Base-by-base conservation (phyloP, 2,329 filamentous ascomycete genomes). In the Ophiobolus disseminans region DNA sequence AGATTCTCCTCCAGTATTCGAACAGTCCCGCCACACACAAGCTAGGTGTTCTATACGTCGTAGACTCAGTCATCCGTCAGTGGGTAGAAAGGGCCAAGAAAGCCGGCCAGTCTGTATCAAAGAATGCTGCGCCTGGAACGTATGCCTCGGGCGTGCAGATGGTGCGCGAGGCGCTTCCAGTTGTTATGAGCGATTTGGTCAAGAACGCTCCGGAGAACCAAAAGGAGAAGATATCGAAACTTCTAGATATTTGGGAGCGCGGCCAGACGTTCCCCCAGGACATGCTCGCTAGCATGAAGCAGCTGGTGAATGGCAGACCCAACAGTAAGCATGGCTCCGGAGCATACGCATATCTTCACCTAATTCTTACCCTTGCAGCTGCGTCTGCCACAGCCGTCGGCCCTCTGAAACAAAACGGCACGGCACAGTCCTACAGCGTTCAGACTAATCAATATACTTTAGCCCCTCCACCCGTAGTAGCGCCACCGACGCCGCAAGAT, bases 51-150 rank as follows among this genome's bases (percentile, higher is more conserved):
- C 87, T 99, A 79, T 99, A 99, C 87, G 92, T 97, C 79, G 90
- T 99, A 92, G 94, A 99, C 83, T 96, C 93, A 81, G 92, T 99
- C 84, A 93, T 92, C 75, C 91, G 94, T 78, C 93, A 95, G 80
- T 99, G 94, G 93, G 86, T 96, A 80, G 93, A 97, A 75, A 89
- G 91, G 77, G 93, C 94, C 69, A 94, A 92, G 78, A 84, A 87
- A 69, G 84, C 89, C 62, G 90, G 89, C 68, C 92, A 97, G 60
- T 71, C 75, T 73, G 78, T 88, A 70, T 85, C 91, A 75, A 89
- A 89, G 77, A 86, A 84, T 75, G 91, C 92, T 60, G 85, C 87
- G 60, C 90, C 96, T 78, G 94, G 94, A 72, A 97, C 92, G 45
- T 97, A 88, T 82, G 91, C 91, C 72, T 92, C 92, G 65, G 94